Base-by-base conservation (phyloP, 169 alveolate genomes). In the Plasmodium fragile region DNA sequence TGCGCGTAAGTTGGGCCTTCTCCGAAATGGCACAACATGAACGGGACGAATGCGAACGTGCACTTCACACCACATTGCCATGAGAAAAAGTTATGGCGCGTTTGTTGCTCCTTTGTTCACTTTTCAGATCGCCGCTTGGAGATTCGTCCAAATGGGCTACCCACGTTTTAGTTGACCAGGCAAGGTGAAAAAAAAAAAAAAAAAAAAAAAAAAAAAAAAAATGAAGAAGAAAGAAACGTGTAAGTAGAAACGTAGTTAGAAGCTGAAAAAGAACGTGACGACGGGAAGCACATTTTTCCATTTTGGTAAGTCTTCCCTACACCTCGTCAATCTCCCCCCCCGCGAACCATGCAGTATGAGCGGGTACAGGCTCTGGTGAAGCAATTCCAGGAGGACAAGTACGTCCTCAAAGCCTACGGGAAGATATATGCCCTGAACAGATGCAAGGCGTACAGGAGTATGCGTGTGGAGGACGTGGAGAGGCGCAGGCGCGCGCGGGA, bases 391-490 rank as follows among this genome's bases (percentile, higher is more conserved):
- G 75, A 78, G 41, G 90, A 89, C 69, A 78, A 32, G 7, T 69
- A 89, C 16, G 53, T 89, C 1, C 71, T 89, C n/a, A 65, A 52
- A 18, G 87, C 53, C 3, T 89, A 78, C 25, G 73, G 71, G 25
- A 78, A 78, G 22, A 79, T 89, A 25, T 89, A 89, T 22, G 52
- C 39, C 8, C 41, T 11, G 7, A 89, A 89, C 52, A 89, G 81
- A 11, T 89, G 94, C 49, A 89, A 59, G 52, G 18, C 49, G 43
- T 89, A 79, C 22, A 78, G 94, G 32, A 69, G 45, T 7, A 52
- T 89, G 10, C 70, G 22, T 18, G 71, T 79, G n/a, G 70, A 70
- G 36, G 94, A 89, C 30, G 71, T 89, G 7, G 91, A 89, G 81
- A 43, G 43, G 13, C n/a, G 22, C 3, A 36, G 71, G 39, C 41